Evolutionary conservation across 2,329 filamentous ascomycete genomes (phyloP), one percentile per base, ranked within the genome.

Genomic region (Aspergillus terreus): DNA sequence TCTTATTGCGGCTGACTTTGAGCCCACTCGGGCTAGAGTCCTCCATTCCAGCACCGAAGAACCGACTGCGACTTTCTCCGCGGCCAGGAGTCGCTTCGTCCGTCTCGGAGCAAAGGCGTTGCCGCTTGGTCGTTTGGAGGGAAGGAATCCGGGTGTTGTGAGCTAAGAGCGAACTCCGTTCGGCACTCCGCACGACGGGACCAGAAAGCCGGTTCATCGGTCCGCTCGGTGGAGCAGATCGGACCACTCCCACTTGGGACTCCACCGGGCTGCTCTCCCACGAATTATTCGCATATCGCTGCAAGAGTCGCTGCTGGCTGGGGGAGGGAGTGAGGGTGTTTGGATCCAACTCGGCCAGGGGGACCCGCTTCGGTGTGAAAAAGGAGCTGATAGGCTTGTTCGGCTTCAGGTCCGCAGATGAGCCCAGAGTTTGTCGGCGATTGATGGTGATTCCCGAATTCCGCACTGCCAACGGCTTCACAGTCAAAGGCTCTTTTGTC

Each of bases 281-380:
- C 11, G 79, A 78, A 19, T 65, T 73, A 40, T 71, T 76, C 46
- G 72, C 71, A 62, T 84, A 79, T 40, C 78, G 72, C 53, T 81
- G 73, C 21, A 87, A 68, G 10, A 85, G 66, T 23, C 75, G 74
- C 64, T 83, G 81, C 62, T 87, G 85, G 59, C 78, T 85, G 17
- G 83, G 83, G 7, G 85, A 86, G 19, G 82, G 82, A 1, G 82
- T 84, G 63, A 88, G 83, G 54, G 74, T 79, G 62, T 88, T 88
- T 0, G 83, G 81, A 63, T 87, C 83, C 19, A 88, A 71, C 63
- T 88, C 85, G 17, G 82, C 83, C 51, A 88, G 73, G 10, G 85
- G 85, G 32, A 76, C 79, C 3, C 85, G 79, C 60, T 78, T 82
- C 6, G 81, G 74, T 52, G 81, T 85, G 73, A 88, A 88, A 68